Evolutionary conservation across 1,139 yeast species (phyloP).

Genomic region (Saccharomyces pastorianus): DNA sequence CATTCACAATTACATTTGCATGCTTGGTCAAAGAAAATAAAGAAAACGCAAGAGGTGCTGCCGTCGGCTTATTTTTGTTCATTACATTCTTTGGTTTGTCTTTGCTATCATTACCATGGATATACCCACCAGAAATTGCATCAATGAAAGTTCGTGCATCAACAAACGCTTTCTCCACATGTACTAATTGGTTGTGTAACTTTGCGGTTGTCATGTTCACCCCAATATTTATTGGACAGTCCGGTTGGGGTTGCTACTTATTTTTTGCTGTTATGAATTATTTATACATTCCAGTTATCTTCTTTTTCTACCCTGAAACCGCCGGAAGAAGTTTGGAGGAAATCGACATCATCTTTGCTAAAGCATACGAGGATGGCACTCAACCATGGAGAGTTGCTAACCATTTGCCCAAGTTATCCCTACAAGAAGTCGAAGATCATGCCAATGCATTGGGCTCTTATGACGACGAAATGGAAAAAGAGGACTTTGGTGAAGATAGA

Average conservation of each 20-base stretch:
- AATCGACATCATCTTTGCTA: slow-evolving; percentile 49
- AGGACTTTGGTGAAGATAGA: slow-evolving; percentile 13
- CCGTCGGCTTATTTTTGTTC: slow-evolving; percentile 42
- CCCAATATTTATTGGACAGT: slow-evolving; percentile 38
- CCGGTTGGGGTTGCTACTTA: slow-evolving; percentile 39
- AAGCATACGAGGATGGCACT: slow-evolving; percentile 36
- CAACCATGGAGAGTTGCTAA: slow-evolving; percentile 51
- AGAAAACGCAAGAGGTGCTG: slow-evolving; percentile 38
- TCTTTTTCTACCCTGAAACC: slow-evolving; percentile 62
- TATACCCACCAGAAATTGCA: slow-evolving; percentile 40
- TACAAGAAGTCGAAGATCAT: slow-evolving; percentile 40
- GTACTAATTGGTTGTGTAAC: slow-evolving; percentile 46
- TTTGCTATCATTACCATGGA: slow-evolving; percentile 38
- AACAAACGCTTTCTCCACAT: slow-evolving; percentile 41
- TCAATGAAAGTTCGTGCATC: slow-evolving; percentile 39
- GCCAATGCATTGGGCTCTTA: slow-evolving; percentile 42
- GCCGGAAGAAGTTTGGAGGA: slow-evolving; percentile 57
- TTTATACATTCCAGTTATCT: slow-evolving; percentile 49
- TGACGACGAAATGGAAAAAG: slow-evolving; percentile 33
- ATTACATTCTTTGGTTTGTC: slow-evolving; percentile 36
- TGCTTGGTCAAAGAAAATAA: slow-evolving; percentile 33
- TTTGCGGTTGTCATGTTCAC: slow-evolving; percentile 44
- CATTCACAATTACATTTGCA: slow-evolving; percentile 36
- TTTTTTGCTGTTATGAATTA: slow-evolving; percentile 37
- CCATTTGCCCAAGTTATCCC: slow-evolving; percentile 41